Conservation (phyloP, 1,284 basidiomycete genomes). For the Apiotrichum akiyoshidainum region DNA sequence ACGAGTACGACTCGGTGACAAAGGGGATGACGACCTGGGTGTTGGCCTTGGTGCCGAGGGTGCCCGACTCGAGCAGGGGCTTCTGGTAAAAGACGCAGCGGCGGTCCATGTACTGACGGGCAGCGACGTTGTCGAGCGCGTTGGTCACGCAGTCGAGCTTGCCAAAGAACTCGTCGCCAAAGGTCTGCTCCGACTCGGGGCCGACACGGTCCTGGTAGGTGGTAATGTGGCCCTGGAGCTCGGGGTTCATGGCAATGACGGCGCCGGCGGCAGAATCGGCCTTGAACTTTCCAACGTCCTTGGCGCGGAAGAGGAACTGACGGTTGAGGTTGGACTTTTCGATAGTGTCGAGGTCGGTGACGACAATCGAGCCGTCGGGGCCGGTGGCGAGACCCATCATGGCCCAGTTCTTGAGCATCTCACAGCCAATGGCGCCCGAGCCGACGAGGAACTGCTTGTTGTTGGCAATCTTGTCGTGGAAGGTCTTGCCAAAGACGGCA, state of each 20-base stretch:
- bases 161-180: conserved; percentile 85
- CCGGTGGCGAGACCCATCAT: conserved; percentile 96
- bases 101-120: conserved; percentile 98
- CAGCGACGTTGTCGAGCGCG: conserved; percentile 96
- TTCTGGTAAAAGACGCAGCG: conserved; percentile 97
- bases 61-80: conserved; percentile 94
- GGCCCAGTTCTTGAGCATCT: conserved; percentile 99
- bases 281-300: conserved; percentile 98
- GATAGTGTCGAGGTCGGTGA: conserved; percentile 98
- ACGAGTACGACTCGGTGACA: conserved; percentile 95
- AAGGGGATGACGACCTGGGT: conserved; percentile 94
- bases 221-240: conserved; percentile 80
- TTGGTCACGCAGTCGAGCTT: conserved; percentile 95
- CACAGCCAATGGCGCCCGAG: conserved; percentile 97
- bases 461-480: conserved; percentile 90
- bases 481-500: conserved; percentile 87
- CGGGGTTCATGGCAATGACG: conserved; percentile 95
- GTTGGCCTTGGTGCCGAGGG: conserved; percentile 98
- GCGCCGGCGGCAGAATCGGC: conserved; percentile 90
- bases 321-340: conserved; percentile 99
- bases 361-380: conserved; percentile 76
- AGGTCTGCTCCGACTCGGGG: conserved; percentile 85
- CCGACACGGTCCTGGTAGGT: conserved; percentile 94
- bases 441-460: conserved; percentile 96
- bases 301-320: conserved; percentile 96